Conservation (phyloP, 2,329 filamentous ascomycete species). For the Fusarium sp. region DNA sequence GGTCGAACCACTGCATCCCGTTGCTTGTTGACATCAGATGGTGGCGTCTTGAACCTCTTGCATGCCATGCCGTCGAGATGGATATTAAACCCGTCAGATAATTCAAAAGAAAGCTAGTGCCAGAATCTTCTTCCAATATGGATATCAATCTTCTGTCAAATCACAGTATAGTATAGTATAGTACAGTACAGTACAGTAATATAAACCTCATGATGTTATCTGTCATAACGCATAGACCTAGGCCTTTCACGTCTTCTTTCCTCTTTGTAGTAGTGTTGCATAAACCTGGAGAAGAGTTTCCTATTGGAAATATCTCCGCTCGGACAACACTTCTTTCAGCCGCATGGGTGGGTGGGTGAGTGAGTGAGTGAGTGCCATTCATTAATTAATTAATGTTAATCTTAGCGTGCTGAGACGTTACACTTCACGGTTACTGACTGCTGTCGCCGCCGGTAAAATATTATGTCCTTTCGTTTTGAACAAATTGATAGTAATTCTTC, state of each 20-base stretch:
- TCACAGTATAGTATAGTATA: too few relatives aligned
- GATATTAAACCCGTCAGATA: conserved; percentile 3
- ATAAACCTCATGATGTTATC: conserved; percentile 15
- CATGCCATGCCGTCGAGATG: conserved; percentile 2
- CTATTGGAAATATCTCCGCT: conserved; percentile 36
- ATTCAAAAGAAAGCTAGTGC: not conserved
- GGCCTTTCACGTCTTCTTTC: not conserved
- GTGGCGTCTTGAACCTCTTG: conserved; percentile 30
- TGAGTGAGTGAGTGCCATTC: not conserved
- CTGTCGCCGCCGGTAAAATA: conserved; percentile 13
- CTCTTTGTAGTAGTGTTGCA: conserved; percentile 4
- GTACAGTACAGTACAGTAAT: too few relatives aligned
- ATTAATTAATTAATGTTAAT: conserved; percentile 5
- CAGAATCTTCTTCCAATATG: not conserved
- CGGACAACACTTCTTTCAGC: conserved; percentile 27
- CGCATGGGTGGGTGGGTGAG: conserved; percentile 4
- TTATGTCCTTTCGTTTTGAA: conserved; percentile 29
- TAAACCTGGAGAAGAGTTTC: conserved; percentile 18
- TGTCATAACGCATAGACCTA: conserved; percentile 1
- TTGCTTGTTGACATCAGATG: conserved; percentile 41
- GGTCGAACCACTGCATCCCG: conserved; percentile 47
- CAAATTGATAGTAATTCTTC: conserved; percentile 16
- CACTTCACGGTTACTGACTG: not conserved
- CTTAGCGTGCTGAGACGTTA: conserved; percentile 7
- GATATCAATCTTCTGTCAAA: not conserved